Conservation (phyloP, 1,284 basidiomycete genomes). For the Irpex rosettiformis region DNA sequence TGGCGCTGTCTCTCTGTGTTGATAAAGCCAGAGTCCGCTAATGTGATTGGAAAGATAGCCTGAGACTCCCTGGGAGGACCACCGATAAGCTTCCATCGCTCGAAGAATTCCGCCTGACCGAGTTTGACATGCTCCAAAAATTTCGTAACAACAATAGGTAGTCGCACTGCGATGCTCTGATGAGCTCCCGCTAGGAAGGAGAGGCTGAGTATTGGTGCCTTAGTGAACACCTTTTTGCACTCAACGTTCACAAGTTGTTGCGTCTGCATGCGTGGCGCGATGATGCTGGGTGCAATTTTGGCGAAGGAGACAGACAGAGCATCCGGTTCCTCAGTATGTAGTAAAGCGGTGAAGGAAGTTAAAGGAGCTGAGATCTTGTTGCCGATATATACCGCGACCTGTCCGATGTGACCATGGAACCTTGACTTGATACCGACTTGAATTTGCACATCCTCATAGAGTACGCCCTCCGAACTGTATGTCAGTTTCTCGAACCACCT, state of each 20-base stretch:
- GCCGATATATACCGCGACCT: conserved; percentile 91
- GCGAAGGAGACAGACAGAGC: conserved; percentile 80
- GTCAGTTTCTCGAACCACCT: conserved; percentile 89
- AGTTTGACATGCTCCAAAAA: conserved; percentile 94
- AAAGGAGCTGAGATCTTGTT: conserved; percentile 91
- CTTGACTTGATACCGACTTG: conserved; percentile 97
- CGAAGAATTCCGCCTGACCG: conserved; percentile 86
- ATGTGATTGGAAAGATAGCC: conserved; percentile 76
- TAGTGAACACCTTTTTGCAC: conserved; percentile 84
- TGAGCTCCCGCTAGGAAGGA: conserved; percentile 93
- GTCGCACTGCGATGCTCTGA: conserved; percentile 79
- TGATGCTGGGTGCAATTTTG: conserved; percentile 82
- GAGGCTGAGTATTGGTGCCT: conserved; percentile 79
- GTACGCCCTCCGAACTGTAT: conserved; percentile 81
- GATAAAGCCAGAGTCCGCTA: conserved; percentile 67
- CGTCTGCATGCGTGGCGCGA: conserved; percentile 82
- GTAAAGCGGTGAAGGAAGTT: conserved; percentile 83
- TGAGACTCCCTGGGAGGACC: conserved; percentile 93
- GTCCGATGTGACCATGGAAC: conserved; percentile 90
- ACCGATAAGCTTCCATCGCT: conserved; percentile 97
- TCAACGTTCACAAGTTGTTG: conserved; percentile 94
- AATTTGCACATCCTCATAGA: conserved; percentile 94
- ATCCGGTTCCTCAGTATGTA: conserved; percentile 72
- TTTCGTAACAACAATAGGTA: conserved; percentile 87
- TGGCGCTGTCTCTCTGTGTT: conserved; percentile 73